These are phyloP conservation scores for Ustilago shanxiensis DNA, from an alignment of 1,284 basidiomycete species.

Conservation along the genomic window DNA sequence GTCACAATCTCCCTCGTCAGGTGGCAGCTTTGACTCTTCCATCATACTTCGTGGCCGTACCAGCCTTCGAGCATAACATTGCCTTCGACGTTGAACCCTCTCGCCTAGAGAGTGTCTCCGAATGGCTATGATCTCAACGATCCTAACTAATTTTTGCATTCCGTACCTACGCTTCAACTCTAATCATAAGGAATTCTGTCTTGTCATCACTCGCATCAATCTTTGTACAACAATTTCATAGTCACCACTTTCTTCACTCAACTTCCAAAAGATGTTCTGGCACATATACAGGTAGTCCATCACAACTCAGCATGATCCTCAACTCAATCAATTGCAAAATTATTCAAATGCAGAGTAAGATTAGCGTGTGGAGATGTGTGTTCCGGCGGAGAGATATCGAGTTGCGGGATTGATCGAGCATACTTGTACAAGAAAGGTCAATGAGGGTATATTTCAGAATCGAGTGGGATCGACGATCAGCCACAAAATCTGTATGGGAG, in stretches of 20 bases:
- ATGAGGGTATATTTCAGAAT: conserved; percentile 17
- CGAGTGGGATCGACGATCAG: conserved; percentile 2
- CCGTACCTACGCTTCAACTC: conserved; percentile 29
- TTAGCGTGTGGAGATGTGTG: not conserved
- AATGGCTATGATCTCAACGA: conserved; percentile 36
- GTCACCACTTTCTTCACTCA: not conserved
- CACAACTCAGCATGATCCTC: not conserved
- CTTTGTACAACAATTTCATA: conserved; percentile 10
- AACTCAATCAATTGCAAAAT: not conserved
- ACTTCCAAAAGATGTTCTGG: not conserved
- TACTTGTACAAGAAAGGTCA: not conserved
- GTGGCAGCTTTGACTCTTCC: conserved; percentile 30
- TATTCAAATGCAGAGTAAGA: not conserved
- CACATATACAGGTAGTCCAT: not conserved
- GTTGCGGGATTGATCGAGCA: not conserved
- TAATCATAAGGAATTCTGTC: conserved; percentile 8
- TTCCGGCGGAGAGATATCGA: not conserved
- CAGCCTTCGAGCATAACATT: conserved; percentile 14
- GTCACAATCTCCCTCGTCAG: conserved; percentile 32
- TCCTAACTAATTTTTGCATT: conserved; percentile 12
- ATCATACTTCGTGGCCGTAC: conserved; percentile 17
- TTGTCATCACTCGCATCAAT: not conserved
- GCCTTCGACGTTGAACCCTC: conserved; percentile 23
- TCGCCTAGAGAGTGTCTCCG: conserved; percentile 23
- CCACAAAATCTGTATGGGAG: conserved; percentile 33